phyloP scores from a whole-genome alignment of 169 alveolate genomes.

The Pseudocohnilembus persalinus region DNA sequence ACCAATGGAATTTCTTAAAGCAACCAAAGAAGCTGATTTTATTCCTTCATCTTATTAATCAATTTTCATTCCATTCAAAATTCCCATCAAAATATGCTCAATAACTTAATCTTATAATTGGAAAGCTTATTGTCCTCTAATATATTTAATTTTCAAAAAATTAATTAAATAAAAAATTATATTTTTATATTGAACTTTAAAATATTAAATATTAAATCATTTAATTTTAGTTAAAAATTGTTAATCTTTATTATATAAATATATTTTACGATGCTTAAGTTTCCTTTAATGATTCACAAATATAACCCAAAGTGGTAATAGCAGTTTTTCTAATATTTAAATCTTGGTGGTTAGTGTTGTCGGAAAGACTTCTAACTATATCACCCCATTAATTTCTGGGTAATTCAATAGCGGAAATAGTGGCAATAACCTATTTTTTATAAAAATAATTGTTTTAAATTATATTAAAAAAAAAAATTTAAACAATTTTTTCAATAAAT shows the following conservation, averaged over 20 bases:
- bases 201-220: not conserved
- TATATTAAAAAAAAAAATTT: not conserved
- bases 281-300: conserved; percentile 16
- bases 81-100: conserved; percentile 22
- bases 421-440: conserved; percentile 8
- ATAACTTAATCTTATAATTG: not conserved
- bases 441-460: not conserved
- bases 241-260: not conserved
- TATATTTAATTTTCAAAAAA: not conserved
- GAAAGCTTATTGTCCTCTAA: not conserved
- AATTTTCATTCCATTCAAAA: conserved; percentile 5
- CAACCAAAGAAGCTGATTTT: not conserved
- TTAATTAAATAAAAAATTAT: not conserved
- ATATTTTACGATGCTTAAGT: not conserved
- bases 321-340: conserved; percentile 22
- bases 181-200: not conserved
- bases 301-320: conserved; percentile 14
- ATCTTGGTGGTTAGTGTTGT: not conserved
- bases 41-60: conserved; percentile 10
- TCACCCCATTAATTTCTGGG: conserved; percentile 10
- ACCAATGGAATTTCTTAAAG: conserved; percentile 13
- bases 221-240: not conserved
- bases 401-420: conserved; percentile 17
- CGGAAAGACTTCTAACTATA: not conserved
- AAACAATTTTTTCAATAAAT: too few species aligned